Percentiles rank a stretch among this genome's conserved stretches.
Evolutionary conservation across 106 monocot genomes (phyloP).

Genomic region (Apostasia ramifera): DNA sequence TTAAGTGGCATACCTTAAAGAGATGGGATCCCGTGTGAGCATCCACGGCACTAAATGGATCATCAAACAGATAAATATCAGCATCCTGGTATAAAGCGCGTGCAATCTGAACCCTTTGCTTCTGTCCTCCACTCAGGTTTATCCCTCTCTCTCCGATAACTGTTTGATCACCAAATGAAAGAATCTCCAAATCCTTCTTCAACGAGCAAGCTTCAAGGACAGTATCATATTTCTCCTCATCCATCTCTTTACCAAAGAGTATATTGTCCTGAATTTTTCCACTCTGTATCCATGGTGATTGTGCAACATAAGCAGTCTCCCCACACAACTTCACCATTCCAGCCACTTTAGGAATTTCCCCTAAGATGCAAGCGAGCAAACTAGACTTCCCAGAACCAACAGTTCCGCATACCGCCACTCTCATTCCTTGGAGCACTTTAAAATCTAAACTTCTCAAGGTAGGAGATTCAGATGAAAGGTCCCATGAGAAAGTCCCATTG

Average conservation of each 20-base stretch:
- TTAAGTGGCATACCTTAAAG: slow-evolving; percentile 54
- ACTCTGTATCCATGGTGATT: slow-evolving; percentile 97
- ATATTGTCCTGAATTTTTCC: slow-evolving; percentile 91
- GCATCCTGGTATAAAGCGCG: slow-evolving; percentile 90
- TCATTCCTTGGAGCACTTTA: slow-evolving; percentile 49
- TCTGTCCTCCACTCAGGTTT: slow-evolving; percentile 94
- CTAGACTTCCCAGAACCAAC: slow-evolving; percentile 90
- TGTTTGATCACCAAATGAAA: slow-evolving; percentile 83
- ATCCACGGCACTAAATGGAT: slow-evolving; percentile 96
- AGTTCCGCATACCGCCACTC: slow-evolving; percentile 81
- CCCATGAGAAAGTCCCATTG: slow-evolving; percentile 74
- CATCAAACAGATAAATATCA: slow-evolving; percentile 83
- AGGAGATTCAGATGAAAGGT: slow-evolving; percentile 34
- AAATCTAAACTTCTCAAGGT: slow-evolving; percentile 71
- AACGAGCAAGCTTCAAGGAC: slow-evolving; percentile 65
- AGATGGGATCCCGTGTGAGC: slow-evolving; percentile 87
- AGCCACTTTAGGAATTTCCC: slow-evolving; percentile 69
- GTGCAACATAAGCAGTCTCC: slow-evolving; percentile 71
- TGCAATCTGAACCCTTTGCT: slow-evolving; percentile 92
- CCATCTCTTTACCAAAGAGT: slow-evolving; percentile 78
- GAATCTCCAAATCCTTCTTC: slow-evolving; percentile 86
- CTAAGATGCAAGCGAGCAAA: slow-evolving; percentile 75
- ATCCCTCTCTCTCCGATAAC: slow-evolving; percentile 94
- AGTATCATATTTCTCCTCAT: slow-evolving; percentile 53
- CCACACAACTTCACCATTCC: slow-evolving; percentile 61